Conservation (phyloP, 1,284 basidiomycete species). For the Athelia psychrophila region DNA sequence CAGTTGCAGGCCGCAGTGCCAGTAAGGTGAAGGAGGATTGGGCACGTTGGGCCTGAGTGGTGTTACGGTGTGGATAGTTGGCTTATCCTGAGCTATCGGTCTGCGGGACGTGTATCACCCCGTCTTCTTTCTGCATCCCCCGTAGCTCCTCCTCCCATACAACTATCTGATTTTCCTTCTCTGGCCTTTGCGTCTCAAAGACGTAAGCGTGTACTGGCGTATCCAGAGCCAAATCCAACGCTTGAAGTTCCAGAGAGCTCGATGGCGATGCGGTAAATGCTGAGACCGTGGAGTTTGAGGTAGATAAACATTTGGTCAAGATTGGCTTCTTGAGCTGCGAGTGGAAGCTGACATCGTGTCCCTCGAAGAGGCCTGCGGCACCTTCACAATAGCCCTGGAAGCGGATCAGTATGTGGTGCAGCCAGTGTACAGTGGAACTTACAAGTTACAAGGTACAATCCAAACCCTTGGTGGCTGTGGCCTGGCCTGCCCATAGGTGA, state of each 20-base stretch:
- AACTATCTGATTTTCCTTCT: not conserved
- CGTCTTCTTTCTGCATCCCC: not conserved
- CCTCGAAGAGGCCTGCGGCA: constrained; percentile 82
- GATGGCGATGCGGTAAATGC: constrained; percentile 13
- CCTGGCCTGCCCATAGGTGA: no score
- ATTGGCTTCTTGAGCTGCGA: constrained; percentile 79
- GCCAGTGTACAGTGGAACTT: constrained; percentile 21
- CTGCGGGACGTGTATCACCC: not conserved
- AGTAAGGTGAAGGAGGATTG: not conserved
- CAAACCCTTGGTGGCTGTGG: no score
- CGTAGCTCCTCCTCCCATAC: not conserved
- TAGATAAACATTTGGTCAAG: constrained; percentile 56
- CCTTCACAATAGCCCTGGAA: constrained; percentile 84
- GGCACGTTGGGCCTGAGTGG: not conserved
- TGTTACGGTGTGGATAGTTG: not conserved
- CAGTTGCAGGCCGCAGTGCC: not conserved
- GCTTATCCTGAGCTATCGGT: no score
- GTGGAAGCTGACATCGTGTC: constrained; percentile 67
- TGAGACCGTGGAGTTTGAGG: constrained; percentile 5
- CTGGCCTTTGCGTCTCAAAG: not conserved
- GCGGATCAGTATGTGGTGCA: constrained; percentile 4
- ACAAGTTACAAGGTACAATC: constrained; percentile 66
- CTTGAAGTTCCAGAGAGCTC: not conserved
- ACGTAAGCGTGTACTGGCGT: not conserved
- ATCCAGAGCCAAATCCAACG: not conserved